A percentile compares a stretch with the other conserved stretches of the same genome.
These are phyloP conservation scores for Microbotryum scabiosae DNA, from an alignment of 1,284 basidiomycete genomes.

Conservation along the genomic window DNA sequence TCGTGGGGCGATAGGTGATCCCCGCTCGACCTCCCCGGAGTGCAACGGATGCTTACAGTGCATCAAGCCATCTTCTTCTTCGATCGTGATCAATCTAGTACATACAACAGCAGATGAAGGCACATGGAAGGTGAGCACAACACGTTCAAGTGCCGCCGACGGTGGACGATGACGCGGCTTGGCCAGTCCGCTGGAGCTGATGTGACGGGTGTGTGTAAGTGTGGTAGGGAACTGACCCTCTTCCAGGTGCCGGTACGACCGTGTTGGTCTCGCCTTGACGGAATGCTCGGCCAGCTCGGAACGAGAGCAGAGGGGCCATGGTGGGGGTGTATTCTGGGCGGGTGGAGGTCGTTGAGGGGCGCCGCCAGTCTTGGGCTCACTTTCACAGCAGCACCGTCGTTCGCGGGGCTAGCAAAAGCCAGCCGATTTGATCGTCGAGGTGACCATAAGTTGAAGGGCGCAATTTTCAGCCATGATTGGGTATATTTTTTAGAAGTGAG, in stretches of 20 bases:
- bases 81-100: constrained; percentile 24
- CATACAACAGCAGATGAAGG: background rate
- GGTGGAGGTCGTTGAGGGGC: too few species aligned
- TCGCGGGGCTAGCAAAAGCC: background rate
- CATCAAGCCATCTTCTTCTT: constrained; percentile 35
- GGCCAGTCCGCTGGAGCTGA: too few species aligned
- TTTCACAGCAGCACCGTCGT: background rate
- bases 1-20: background rate
- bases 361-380: background rate
- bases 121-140: background rate
- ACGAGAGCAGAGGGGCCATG: constrained; percentile 30
- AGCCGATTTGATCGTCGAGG: background rate
- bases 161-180: background rate
- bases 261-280: constrained; percentile 33
- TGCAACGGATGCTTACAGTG: constrained; percentile 22
- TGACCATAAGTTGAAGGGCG: too few species aligned
- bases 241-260: constrained; percentile 30
- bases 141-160: background rate
- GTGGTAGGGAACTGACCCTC: constrained; percentile 25
- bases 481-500: too few species aligned
- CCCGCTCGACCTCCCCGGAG: too few species aligned
- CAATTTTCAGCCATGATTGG: too few species aligned
- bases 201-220: too few species aligned
- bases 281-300: constrained; percentile 33
- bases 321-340: background rate